These are phyloP conservation scores for Tricladium varicosporioides DNA, from an alignment of 2,329 filamentous ascomycete genomes.

Conservation along the genomic window DNA sequence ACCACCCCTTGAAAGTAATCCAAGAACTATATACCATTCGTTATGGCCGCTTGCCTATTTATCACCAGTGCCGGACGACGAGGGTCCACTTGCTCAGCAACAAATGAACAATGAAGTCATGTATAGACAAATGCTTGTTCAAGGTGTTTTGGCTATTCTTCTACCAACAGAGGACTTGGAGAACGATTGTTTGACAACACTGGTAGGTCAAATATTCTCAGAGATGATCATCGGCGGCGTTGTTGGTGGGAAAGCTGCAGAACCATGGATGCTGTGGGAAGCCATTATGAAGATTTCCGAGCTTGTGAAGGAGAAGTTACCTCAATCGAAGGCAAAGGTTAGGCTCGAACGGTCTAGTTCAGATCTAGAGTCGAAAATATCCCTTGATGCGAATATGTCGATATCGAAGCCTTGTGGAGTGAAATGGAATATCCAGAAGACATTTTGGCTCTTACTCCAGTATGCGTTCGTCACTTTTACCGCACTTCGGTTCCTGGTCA, in stretches of 20 bases:
- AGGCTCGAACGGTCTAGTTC: slow-evolving; percentile 34
- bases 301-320: slow-evolving; percentile 39
- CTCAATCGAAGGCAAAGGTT: slow-evolving; percentile 31
- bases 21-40: slow-evolving; percentile 76
- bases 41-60: slow-evolving; percentile 78
- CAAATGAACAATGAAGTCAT: slow-evolving; percentile 76
- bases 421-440: slow-evolving; percentile 31
- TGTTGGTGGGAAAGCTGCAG: slow-evolving; percentile 74
- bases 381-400: slow-evolving; percentile 15
- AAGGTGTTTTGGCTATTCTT: slow-evolving; percentile 76
- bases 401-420: slow-evolving; percentile 20
- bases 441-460: slow-evolving; percentile 52
- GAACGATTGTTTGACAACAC: slow-evolving; percentile 77
- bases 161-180: slow-evolving; percentile 90
- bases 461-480: slow-evolving; percentile 50
- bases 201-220: slow-evolving; percentile 84
- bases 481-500: slow-evolving; percentile 62
- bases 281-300: slow-evolving; percentile 69
- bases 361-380: slow-evolving; percentile 21
- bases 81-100: slow-evolving; percentile 45
- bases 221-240: slow-evolving; percentile 86
- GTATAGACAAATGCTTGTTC: slow-evolving; percentile 86
- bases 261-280: slow-evolving; percentile 90
- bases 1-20: slow-evolving; percentile 58
- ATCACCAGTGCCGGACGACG: slow-evolving; percentile 66